These are phyloP conservation scores for Osmanthus fragrans DNA, from an alignment of 257 asterid species.

Conservation along the genomic window DNA sequence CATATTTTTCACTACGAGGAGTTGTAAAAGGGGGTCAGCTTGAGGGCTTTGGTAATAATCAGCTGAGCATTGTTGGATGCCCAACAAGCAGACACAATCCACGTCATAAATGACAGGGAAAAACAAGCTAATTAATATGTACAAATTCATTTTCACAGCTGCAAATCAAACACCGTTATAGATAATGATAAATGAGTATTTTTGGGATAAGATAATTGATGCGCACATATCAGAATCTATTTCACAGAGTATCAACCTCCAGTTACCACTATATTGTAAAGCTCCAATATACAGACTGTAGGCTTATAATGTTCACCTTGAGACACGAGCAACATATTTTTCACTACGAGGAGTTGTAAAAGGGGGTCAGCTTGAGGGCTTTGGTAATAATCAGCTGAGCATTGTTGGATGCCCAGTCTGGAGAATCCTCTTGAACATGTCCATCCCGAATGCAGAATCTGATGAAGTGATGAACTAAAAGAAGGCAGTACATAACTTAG, in stretches of 20 bases:
- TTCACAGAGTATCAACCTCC: slow-evolving; percentile 21
- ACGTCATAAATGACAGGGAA: neutral
- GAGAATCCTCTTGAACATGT: slow-evolving; percentile 94
- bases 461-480: slow-evolving; percentile 93
- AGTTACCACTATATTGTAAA: slow-evolving; percentile 18
- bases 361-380: slow-evolving; percentile 24
- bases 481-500: slow-evolving; percentile 63
- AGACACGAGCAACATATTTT: slow-evolving; percentile 18
- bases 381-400: slow-evolving; percentile 64
- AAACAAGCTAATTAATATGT: neutral
- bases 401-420: slow-evolving; percentile 90
- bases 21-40: slow-evolving; percentile 21
- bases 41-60: slow-evolving; percentile 35
- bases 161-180: neutral
- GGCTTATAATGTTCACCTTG: slow-evolving; percentile 38
- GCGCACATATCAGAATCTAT: slow-evolving; percentile 28
- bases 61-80: slow-evolving; percentile 83
- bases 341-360: slow-evolving; percentile 17
- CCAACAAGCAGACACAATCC: neutral
- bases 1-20: slow-evolving; percentile 17
- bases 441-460: slow-evolving; percentile 97
- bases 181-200: neutral
- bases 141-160: neutral
- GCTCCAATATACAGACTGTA: slow-evolving; percentile 23
- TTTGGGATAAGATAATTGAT: slow-evolving; percentile 16